Base-by-base conservation (phyloP, 176 grass and related monocot genomes). In the Musa beccarii region DNA sequence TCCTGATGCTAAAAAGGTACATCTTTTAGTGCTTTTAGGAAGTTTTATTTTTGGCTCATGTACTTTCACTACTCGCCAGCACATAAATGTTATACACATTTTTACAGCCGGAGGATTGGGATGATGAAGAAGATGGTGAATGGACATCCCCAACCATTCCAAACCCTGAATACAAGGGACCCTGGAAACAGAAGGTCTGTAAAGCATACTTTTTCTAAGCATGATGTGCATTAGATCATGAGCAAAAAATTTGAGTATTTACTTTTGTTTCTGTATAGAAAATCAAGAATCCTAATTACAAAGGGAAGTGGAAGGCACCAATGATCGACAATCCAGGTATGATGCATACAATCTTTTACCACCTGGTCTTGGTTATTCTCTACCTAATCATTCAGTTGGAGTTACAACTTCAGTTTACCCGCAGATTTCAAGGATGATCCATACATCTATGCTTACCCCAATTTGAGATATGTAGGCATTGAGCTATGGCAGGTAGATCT, bases 51-150 rank as follows among this genome's bases (percentile, higher is more conserved):
- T 25, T 54, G 14, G 11, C 9, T 72, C n/a, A 24, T 50, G 11
- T 13, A 14, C 14, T 51, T 0, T 70, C 17, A 4, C 9, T 25
- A 3, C 25, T 73, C 28, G 71, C n/a, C 70, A 15, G 11, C 26
- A 7, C 11, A 23, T 63, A 23, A 19, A 14, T 64, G 8, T 9
- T 52, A 64, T 7, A 26, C n/a, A 0, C 10, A 49, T n/a, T 62
- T 51, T 52, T 83, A 21, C 79, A 99, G 95, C 95, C 90, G 67
- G 90, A 99, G 59, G 95, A 99, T 51, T 99, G 90, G 90, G 86
- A 99, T 83, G 88, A 99, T 52, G 86, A 99, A 75, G 88, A 94
- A 91, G 90, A 94, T 84, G 95, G 95, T 83, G 95, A 99, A 82
- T 99, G 90, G 90, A 89, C 90, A 34, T 86, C 86, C 49, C 86